Conservation (phyloP, 2,329 filamentous ascomycete genomes). For the Metarhizium rileyi region DNA sequence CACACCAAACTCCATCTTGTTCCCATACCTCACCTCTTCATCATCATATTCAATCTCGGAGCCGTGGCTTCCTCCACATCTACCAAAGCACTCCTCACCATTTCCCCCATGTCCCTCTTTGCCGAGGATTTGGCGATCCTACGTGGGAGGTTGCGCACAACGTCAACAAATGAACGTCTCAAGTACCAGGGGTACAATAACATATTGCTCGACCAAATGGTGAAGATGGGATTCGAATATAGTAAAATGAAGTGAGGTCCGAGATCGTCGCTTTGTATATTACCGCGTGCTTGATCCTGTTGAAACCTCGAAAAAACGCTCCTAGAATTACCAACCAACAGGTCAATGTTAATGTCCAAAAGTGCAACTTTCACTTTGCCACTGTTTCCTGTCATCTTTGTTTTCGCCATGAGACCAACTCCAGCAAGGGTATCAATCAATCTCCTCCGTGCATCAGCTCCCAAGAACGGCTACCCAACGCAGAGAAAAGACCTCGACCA, state of each 20-base stretch:
- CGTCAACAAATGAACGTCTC: background rate
- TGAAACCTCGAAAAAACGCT: background rate
- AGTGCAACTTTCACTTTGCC: background rate
- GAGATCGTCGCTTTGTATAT: background rate
- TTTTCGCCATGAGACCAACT: background rate
- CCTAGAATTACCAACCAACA: background rate
- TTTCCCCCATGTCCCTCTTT: constrained; percentile 8
- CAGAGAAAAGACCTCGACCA: background rate
- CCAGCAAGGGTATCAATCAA: constrained; percentile 5
- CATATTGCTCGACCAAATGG: background rate
- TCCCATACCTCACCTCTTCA: too few species aligned
- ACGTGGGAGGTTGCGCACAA: constrained; percentile 4
- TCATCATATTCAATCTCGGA: background rate
- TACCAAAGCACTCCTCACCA: background rate
- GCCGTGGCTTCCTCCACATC: background rate
- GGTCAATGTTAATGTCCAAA: background rate
- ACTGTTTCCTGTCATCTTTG: background rate
- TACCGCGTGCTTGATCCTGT: background rate
- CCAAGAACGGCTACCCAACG: background rate
- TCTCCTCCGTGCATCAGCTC: background rate
- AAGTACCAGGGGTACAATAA: background rate
- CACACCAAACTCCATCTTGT: too few species aligned
- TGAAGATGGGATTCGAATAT: too few species aligned
- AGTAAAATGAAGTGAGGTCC: background rate
- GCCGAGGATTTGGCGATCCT: background rate